phyloP scores from a whole-genome alignment of 2,329 filamentous ascomycete genomes.

The Clarireedia monteithiana region DNA sequence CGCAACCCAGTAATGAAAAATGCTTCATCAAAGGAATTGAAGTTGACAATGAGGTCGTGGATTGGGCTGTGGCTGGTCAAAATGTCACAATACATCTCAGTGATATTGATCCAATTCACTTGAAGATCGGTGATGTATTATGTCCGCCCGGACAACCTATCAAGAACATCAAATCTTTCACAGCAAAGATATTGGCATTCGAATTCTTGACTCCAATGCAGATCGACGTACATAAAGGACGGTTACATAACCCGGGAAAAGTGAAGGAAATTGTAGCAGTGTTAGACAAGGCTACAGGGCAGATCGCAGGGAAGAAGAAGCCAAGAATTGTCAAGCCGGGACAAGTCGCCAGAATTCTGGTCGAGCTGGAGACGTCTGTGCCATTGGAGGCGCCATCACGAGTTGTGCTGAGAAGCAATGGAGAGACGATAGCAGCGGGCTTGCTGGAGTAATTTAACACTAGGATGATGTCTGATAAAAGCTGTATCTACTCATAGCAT shows the following conservation, averaged over 20 bases:
- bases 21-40: slow-evolving; percentile 78
- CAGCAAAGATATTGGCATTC: slow-evolving; percentile 79
- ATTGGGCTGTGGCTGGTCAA: slow-evolving; percentile 91
- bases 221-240: slow-evolving; percentile 81
- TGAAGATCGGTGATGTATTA: slow-evolving; percentile 80
- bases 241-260: slow-evolving; percentile 69
- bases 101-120: slow-evolving; percentile 76
- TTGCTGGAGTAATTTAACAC: slow-evolving; percentile 51
- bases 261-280: slow-evolving; percentile 65
- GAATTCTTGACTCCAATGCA: slow-evolving; percentile 83
- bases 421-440: slow-evolving; percentile 81
- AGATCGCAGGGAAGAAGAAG: slow-evolving; percentile 65
- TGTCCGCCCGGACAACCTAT: slow-evolving; percentile 64
- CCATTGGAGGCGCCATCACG: slow-evolving; percentile 74
- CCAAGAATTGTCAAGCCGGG: slow-evolving; percentile 78
- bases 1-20: slow-evolving; percentile 74
- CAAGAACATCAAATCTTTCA: slow-evolving; percentile 63
- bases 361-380: slow-evolving; percentile 66
- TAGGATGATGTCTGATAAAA: neutral
- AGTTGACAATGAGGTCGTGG: slow-evolving; percentile 61
- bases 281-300: slow-evolving; percentile 71
- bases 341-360: slow-evolving; percentile 65
- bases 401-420: slow-evolving; percentile 72
- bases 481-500: neutral
- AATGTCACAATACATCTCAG: slow-evolving; percentile 77